phyloP scores from a whole-genome alignment of 2,329 filamentous ascomycete species.

The Chrysosporium queenslandicum region DNA sequence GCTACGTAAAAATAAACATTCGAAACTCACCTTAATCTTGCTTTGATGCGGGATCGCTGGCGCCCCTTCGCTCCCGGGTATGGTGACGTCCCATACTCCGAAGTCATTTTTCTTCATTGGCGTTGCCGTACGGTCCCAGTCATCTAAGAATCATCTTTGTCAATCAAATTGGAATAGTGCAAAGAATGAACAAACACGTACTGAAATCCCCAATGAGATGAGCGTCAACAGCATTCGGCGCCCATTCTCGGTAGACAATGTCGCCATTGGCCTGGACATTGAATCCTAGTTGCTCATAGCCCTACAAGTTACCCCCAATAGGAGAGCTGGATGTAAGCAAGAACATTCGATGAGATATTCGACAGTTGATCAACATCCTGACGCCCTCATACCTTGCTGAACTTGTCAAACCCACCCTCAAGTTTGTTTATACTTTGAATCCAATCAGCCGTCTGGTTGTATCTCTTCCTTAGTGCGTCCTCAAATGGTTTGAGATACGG shows the following conservation, averaged over 20 bases:
- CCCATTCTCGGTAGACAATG: constrained; percentile 91
- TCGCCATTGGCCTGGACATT: constrained; percentile 72
- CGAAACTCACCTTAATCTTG: constrained; percentile 70
- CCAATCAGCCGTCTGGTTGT: constrained; percentile 72
- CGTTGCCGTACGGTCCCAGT: constrained; percentile 73
- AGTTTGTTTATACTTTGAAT: constrained; percentile 69
- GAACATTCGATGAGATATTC: neutral
- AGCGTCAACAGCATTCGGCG: constrained; percentile 74
- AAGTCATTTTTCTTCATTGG: constrained; percentile 78
- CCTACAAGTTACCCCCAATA: constrained; percentile 47
- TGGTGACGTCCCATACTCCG: constrained; percentile 73
- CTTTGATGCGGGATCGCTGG: constrained; percentile 82
- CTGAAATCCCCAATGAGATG: constrained; percentile 92
- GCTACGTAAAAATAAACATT: neutral
- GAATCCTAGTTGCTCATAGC: constrained; percentile 77
- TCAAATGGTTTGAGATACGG: constrained; percentile 82
- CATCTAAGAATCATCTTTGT: constrained; percentile 47
- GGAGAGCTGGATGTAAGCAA: too few relatives aligned
- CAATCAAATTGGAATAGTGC: neutral
- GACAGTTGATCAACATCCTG: neutral
- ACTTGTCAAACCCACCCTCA: constrained; percentile 85
- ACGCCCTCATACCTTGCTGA: constrained; percentile 56
- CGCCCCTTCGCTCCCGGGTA: constrained; percentile 64
- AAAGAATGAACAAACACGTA: constrained; percentile 37
- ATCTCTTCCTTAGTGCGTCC: constrained; percentile 65